Conservation (phyloP, 345 rosid genomes). For the Eutrema yunnanense region DNA sequence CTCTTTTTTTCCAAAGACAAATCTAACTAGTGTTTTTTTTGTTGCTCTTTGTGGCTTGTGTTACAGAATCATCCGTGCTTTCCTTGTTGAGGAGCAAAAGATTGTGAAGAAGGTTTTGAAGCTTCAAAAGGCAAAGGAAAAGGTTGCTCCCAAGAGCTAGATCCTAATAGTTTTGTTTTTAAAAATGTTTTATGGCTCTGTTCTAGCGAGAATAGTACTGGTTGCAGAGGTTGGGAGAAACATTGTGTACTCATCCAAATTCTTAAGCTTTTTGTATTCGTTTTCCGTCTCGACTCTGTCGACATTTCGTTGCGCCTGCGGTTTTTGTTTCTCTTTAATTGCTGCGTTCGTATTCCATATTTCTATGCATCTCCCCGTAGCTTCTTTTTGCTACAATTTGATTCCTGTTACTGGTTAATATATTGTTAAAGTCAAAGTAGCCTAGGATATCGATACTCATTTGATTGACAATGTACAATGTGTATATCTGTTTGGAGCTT, state of each 20-base stretch:
- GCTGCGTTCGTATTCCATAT: not conserved
- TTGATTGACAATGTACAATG: too few species aligned
- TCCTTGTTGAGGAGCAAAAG: conserved; percentile 80
- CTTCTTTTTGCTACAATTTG: too few species aligned
- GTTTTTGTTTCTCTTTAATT: conserved; percentile 24
- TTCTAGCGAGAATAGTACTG: conserved; percentile 21
- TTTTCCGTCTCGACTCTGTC: too few species aligned
- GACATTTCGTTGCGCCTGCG: conserved; percentile 23
- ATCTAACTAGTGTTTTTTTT: not conserved
- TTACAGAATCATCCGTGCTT: conserved; percentile 64
- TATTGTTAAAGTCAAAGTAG: too few species aligned
- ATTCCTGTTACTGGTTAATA: too few species aligned
- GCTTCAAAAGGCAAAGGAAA: conserved; percentile 69
- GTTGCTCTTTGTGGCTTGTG: not conserved
- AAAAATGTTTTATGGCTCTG: conserved; percentile 13
- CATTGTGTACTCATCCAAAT: conserved; percentile 10
- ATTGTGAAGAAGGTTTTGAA: conserved; percentile 77
- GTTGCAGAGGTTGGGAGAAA: conserved; percentile 16
- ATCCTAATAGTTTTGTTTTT: not conserved
- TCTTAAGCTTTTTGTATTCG: conserved; percentile 11
- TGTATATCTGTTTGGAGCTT: too few species aligned
- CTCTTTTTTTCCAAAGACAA: not conserved
- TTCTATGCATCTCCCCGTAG: too few species aligned
- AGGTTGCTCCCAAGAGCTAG: conserved; percentile 49
- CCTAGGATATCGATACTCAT: too few species aligned